These are phyloP conservation scores for Coniosporium tulheliwenetii DNA, from an alignment of 2,329 filamentous ascomycete species.

Conservation along the genomic window DNA sequence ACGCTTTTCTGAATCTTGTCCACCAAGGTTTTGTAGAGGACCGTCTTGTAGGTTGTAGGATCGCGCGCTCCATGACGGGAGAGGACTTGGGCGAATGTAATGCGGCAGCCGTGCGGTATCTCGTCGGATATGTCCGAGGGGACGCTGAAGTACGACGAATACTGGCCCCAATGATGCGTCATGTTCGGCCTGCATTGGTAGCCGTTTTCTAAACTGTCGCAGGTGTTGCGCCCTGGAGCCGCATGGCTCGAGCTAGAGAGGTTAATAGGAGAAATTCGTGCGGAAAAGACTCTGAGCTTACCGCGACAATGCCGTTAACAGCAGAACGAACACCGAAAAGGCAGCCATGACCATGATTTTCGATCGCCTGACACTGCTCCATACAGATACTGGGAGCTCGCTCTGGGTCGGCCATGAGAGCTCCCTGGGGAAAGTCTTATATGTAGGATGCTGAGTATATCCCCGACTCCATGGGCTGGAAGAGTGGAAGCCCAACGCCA, in stretches of 20 bases:
- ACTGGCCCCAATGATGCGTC: conserved; percentile 69
- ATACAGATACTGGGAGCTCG: too few species aligned
- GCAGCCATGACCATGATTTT: too few species aligned
- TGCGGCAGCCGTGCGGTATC: conserved; percentile 50
- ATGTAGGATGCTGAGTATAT: too few species aligned
- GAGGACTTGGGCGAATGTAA: conserved; percentile 69
- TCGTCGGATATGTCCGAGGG: conserved; percentile 46
- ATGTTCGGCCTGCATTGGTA: conserved; percentile 48
- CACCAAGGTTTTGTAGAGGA: conserved; percentile 47
- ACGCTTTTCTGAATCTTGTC: conserved; percentile 45
- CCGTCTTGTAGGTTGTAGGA: conserved; percentile 55
- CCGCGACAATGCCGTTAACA: too few species aligned
- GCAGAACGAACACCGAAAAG: too few species aligned
- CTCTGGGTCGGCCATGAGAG: too few species aligned
- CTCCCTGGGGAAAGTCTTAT: too few species aligned
- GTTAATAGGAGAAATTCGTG: too few species aligned
- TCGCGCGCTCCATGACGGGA: conserved; percentile 76
- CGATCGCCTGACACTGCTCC: too few species aligned
- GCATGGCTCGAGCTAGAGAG: not conserved
- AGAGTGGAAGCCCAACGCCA: too few species aligned
- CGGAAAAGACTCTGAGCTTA: too few species aligned
- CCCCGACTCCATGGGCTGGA: too few species aligned
- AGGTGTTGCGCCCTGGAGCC: conserved; percentile 12
- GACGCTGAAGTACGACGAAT: conserved; percentile 70
- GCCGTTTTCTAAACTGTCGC: conserved; percentile 39